phyloP scores from a whole-genome alignment of 768 basidiomycete species.

The Ephemerocybe angulata region DNA sequence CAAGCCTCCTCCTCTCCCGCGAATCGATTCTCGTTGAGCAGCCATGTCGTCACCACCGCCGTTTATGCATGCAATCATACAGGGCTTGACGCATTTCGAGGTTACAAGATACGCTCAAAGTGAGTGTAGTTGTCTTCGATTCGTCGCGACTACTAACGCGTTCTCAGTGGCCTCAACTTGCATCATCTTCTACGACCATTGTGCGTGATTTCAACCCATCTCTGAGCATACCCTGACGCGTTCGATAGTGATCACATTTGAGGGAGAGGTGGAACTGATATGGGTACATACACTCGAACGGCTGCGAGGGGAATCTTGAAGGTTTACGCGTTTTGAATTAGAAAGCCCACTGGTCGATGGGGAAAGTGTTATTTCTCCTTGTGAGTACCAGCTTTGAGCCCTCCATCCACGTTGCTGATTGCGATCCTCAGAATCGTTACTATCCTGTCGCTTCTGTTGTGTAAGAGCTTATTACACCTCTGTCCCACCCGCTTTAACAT shows the following conservation, averaged over 20 bases:
- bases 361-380: constrained; percentile 51
- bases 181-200: constrained; percentile 53
- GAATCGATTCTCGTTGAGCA: not conserved
- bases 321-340: constrained; percentile 16
- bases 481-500: not conserved
- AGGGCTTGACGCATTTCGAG: constrained; percentile 36
- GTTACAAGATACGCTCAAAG: constrained; percentile 40
- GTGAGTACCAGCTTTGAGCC: constrained; percentile 28
- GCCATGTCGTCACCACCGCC: not conserved
- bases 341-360: constrained; percentile 54
- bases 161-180: constrained; percentile 46
- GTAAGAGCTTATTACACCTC: constrained; percentile 23
- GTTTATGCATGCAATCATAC: constrained; percentile 12
- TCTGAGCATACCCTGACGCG: not conserved
- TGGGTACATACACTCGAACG: constrained; percentile 37
- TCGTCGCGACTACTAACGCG: not conserved
- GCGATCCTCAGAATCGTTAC: constrained; percentile 49
- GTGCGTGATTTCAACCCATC: constrained; percentile 29
- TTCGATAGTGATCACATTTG: constrained; percentile 45
- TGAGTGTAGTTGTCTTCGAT: constrained; percentile 20
- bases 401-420: not conserved
- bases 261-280: constrained; percentile 53
- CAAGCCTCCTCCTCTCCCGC: not conserved
- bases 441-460: constrained; percentile 47
- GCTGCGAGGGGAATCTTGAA: not conserved